Evolutionary conservation across 2,329 filamentous ascomycete genomes (phyloP).

Genomic region (Aspergillus ustus): DNA sequence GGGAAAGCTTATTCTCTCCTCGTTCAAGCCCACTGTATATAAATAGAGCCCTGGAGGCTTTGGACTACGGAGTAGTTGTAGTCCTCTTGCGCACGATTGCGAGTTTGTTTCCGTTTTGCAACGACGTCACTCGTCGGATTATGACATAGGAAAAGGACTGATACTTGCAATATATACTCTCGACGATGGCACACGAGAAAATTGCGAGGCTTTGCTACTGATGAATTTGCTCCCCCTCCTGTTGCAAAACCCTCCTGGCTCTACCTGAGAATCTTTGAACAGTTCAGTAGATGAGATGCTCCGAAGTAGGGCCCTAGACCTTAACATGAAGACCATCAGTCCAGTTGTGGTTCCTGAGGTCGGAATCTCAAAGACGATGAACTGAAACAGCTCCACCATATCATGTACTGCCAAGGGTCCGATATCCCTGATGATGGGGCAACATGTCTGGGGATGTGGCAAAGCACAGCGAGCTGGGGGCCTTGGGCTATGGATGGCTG

Average conservation of each 20-base stretch:
- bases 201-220: neutral
- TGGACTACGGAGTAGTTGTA: no score
- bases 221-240: neutral
- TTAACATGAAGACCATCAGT: neutral
- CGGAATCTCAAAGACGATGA: neutral
- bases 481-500: neutral
- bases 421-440: neutral
- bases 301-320: neutral
- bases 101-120: neutral
- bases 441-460: neutral
- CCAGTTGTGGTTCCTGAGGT: neutral
- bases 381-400: neutral
- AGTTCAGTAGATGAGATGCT: no score
- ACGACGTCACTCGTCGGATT: neutral
- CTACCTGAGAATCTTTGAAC: no score
- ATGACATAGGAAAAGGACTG: neutral
- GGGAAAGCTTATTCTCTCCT: constrained; percentile 23
- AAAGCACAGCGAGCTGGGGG: neutral
- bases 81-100: neutral
- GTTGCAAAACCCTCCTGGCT: neutral
- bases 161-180: neutral
- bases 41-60: constrained; percentile 19
- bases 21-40: constrained; percentile 14
- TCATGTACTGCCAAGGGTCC: neutral
- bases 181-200: neutral